Conservation (phyloP, 495 filamentous ascomycete species). For the Tricharina praecox region DNA sequence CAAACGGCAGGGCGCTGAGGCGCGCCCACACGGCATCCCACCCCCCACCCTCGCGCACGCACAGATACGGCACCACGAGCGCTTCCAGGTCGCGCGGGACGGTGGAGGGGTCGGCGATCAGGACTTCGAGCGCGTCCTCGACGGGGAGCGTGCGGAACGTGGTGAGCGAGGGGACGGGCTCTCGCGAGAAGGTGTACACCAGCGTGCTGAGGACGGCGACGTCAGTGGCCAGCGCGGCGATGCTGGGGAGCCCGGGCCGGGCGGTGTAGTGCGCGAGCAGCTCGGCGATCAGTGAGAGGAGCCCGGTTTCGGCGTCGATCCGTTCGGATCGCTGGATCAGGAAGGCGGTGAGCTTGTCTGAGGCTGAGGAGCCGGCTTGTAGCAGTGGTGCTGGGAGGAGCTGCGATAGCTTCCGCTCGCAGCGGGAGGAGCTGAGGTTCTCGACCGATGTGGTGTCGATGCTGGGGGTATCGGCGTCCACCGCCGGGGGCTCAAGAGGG, state of each 20-base stretch:
- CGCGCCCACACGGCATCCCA: constrained; percentile 22
- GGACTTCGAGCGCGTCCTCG: not conserved
- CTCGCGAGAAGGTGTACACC: constrained; percentile 19
- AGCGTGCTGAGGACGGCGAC: constrained; percentile 21
- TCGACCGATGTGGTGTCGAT: constrained; percentile 16
- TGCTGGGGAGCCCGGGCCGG: constrained; percentile 7
- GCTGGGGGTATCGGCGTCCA: constrained; percentile 20
- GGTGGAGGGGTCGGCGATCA: not conserved
- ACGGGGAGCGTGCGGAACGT: not conserved
- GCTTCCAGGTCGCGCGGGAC: constrained; percentile 10
- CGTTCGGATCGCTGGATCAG: constrained; percentile 47
- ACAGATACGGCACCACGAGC: constrained; percentile 21
- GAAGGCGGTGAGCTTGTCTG: constrained; percentile 34
- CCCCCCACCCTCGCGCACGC: constrained; percentile 6
- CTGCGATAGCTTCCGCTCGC: not conserved
- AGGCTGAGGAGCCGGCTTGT: not conserved
- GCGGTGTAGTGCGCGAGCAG: constrained; percentile 47
- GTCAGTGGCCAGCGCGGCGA: constrained; percentile 10
- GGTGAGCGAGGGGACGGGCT: not conserved
- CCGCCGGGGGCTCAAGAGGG: not conserved
- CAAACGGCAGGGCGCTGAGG: constrained; percentile 16
- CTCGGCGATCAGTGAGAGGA: constrained; percentile 42
- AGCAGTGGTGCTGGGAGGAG: constrained; percentile 1
- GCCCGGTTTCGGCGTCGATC: constrained; percentile 49
- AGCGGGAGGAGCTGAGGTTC: constrained; percentile 12